A percentile compares a stretch with the other conserved stretches of the same genome.
Evolutionary conservation across 2,329 filamentous ascomycete genomes (phyloP).

Genomic region (Aspergillus amoenus): DNA sequence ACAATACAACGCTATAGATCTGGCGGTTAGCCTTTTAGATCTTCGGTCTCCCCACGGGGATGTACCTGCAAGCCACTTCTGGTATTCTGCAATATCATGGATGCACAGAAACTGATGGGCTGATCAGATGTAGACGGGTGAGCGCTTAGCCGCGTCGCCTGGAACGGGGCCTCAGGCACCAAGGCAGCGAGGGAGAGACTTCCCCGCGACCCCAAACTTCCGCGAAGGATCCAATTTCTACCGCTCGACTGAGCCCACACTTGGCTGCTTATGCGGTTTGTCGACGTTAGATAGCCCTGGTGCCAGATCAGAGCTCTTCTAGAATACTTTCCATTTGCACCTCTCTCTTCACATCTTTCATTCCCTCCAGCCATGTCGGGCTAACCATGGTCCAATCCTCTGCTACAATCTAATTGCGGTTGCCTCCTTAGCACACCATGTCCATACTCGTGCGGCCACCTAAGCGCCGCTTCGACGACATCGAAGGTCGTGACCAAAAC

Average conservation of each 20-base stretch:
- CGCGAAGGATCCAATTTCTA: not conserved
- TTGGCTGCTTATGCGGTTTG: not conserved
- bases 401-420: constrained; percentile 11
- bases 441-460: constrained; percentile 31
- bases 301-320: not conserved
- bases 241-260: not conserved
- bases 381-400: not conserved
- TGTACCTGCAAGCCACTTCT: too few relatives aligned
- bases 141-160: too few relatives aligned
- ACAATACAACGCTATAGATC: too few relatives aligned
- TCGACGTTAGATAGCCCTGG: not conserved
- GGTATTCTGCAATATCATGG: too few relatives aligned
- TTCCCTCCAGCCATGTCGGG: not conserved
- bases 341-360: not conserved
- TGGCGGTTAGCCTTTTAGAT: too few relatives aligned
- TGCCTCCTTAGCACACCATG: constrained; percentile 21
- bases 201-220: constrained; percentile 12
- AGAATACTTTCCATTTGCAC: not conserved
- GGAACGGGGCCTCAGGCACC: not conserved
- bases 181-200: not conserved
- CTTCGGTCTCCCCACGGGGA: too few relatives aligned
- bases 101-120: too few relatives aligned
- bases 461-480: constrained; percentile 33
- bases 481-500: constrained; percentile 22
- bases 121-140: too few relatives aligned